Percentiles rank a stretch among this genome's conserved stretches.
These are phyloP conservation scores for Blastocystis sp. DNA, from an alignment of 352 stramenopile species.

Conservation along the genomic window DNA sequence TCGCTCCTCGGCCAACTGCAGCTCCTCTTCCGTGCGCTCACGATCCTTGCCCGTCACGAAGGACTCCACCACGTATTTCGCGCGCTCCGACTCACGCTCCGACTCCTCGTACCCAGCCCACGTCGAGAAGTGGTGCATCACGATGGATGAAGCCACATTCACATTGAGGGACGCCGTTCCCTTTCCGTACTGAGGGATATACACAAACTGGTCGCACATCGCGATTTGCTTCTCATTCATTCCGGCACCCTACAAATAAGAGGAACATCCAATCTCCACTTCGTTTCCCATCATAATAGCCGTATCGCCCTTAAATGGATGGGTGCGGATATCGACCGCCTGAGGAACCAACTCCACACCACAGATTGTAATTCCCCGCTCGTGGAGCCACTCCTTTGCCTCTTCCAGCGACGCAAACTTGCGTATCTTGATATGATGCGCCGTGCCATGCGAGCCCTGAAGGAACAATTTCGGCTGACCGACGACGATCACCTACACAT, in stretches of 20 bases:
- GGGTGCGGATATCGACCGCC: slow-evolving; percentile 68
- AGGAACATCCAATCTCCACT: slow-evolving; percentile 61
- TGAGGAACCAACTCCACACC: slow-evolving; percentile 82
- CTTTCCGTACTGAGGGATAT: slow-evolving; percentile 83
- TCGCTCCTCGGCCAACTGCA: background rate
- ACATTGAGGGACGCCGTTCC: slow-evolving; percentile 88
- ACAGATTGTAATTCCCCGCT: slow-evolving; percentile 70
- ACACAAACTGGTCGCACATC: slow-evolving; percentile 81
- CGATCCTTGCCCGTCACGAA: background rate
- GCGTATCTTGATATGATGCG: slow-evolving; percentile 57
- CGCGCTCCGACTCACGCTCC: slow-evolving; percentile 52
- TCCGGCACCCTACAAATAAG: slow-evolving; percentile 66
- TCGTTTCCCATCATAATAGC: slow-evolving; percentile 90
- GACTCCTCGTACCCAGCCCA: slow-evolving; percentile 60
- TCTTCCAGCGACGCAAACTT: slow-evolving; percentile 59
- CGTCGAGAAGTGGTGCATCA: slow-evolving; percentile 77
- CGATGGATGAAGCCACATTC: slow-evolving; percentile 79
- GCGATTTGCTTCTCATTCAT: slow-evolving; percentile 78
- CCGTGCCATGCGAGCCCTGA: slow-evolving; percentile 60
- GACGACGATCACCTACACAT: slow-evolving; percentile 60
- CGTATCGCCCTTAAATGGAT: slow-evolving; percentile 69
- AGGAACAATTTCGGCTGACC: slow-evolving; percentile 59
- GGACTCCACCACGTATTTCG: slow-evolving; percentile 55
- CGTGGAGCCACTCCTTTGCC: slow-evolving; percentile 48
- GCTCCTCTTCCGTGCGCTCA: slow-evolving; percentile 30